Evolutionary conservation across 1,139 yeast species (phyloP).

Genomic region (Fermentozyma sake): DNA sequence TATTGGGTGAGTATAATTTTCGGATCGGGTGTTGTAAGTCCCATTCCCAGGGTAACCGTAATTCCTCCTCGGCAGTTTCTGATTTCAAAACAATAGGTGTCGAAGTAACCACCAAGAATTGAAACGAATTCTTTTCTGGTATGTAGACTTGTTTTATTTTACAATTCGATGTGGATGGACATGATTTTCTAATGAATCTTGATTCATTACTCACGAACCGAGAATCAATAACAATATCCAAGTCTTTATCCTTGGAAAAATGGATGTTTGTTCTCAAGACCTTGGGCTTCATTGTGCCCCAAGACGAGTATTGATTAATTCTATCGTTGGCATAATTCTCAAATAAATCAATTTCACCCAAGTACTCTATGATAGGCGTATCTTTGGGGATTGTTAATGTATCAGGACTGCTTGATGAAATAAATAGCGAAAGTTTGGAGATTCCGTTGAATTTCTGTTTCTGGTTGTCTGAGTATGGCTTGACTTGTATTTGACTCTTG

Average conservation of each 20-base stretch:
- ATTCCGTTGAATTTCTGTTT: slow-evolving; percentile 71
- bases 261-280: slow-evolving; percentile 51
- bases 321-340: slow-evolving; percentile 59
- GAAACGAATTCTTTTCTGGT: slow-evolving; percentile 40
- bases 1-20: slow-evolving; percentile 36
- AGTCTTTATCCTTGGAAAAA: slow-evolving; percentile 10
- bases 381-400: slow-evolving; percentile 37
- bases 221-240: slow-evolving; percentile 70
- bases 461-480: slow-evolving; percentile 49
- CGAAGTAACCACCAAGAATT: slow-evolving; percentile 56
- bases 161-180: slow-evolving; percentile 64
- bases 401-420: slow-evolving; percentile 21
- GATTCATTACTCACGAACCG: slow-evolving; percentile 75
- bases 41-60: slow-evolving; percentile 88
- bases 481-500: slow-evolving; percentile 32
- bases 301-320: slow-evolving; percentile 70
- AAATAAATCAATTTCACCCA: slow-evolving; percentile 71
- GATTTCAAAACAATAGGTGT: slow-evolving; percentile 41
- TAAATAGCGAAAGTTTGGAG: slow-evolving; percentile 61
- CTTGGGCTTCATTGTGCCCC: slow-evolving; percentile 83
- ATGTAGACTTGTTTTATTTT: slow-evolving; percentile 52
- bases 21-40: slow-evolving; percentile 72
- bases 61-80: slow-evolving; percentile 44
- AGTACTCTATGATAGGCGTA: slow-evolving; percentile 56
- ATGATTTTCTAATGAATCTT: slow-evolving; percentile 71